Conservation (phyloP, 495 filamentous ascomycete genomes). For the Annulohypoxylon nitens region DNA sequence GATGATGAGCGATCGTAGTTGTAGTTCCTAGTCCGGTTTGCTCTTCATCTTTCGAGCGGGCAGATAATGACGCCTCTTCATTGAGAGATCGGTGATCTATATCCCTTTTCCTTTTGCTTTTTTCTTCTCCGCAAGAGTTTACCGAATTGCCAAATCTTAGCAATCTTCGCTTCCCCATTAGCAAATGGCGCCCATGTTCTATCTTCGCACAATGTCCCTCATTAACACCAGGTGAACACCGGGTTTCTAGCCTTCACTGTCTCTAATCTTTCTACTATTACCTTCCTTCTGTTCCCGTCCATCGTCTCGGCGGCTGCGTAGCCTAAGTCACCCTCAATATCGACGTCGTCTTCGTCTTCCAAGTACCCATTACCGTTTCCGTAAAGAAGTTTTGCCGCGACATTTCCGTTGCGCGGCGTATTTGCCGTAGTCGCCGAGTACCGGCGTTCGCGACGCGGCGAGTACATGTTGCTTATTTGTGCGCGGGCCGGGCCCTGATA, state of each 20-base stretch:
- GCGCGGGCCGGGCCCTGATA: conserved; percentile 56
- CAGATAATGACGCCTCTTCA: background rate
- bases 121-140: background rate
- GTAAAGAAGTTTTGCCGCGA: conserved; percentile 62
- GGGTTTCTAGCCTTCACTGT: conserved; percentile 95
- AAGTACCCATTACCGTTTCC: conserved; percentile 43
- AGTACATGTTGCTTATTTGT: conserved; percentile 58
- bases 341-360: conserved; percentile 72
- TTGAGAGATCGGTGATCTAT: background rate
- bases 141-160: background rate
- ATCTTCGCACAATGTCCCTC: background rate
- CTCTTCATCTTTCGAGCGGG: background rate
- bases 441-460: conserved; percentile 56
- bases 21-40: background rate
- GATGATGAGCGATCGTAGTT: background rate
- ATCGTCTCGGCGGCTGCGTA: conserved; percentile 94
- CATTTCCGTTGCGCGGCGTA: conserved; percentile 53
- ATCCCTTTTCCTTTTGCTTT: background rate
- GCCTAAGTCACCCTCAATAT: conserved; percentile 90
- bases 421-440: conserved; percentile 56
- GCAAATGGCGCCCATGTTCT: background rate
- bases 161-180: background rate
- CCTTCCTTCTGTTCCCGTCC: conserved; percentile 88
- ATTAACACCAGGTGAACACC: conserved; percentile 96
- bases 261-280: conserved; percentile 96